Evolutionary conservation across 176 grass and related monocot genomes (phyloP).

Genomic region (Lolium multiflorum): DNA sequence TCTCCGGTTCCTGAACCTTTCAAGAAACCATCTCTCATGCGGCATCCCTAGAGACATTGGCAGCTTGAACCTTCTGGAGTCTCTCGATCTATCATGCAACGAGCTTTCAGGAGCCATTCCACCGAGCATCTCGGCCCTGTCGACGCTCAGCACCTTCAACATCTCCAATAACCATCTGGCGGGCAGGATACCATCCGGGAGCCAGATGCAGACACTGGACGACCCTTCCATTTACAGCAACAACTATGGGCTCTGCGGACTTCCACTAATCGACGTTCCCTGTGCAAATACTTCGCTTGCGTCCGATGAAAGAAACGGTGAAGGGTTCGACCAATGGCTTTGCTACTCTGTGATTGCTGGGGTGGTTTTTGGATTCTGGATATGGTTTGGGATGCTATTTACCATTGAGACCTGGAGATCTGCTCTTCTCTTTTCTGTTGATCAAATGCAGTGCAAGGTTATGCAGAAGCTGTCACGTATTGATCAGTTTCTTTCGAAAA

Average conservation of each 20-base stretch:
- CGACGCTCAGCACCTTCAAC: conserved; percentile 39
- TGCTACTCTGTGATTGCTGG: conserved; percentile 54
- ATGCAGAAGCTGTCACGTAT: conserved; percentile 27
- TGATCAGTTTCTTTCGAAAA: conserved; percentile 30
- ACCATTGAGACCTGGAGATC: conserved; percentile 38
- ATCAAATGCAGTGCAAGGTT: conserved; percentile 50
- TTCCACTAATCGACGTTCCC: conserved; percentile 29
- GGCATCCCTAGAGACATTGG: conserved; percentile 54
- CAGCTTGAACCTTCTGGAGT: conserved; percentile 44
- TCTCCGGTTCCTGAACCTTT: conserved; percentile 70
- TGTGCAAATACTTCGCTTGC: conserved; percentile 33
- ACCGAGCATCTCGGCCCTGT: not conserved
- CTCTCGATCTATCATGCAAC: conserved; percentile 65
- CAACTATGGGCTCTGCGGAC: conserved; percentile 67
- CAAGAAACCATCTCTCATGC: conserved; percentile 54
- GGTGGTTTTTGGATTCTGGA: conserved; percentile 63
- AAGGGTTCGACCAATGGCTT: conserved; percentile 39
- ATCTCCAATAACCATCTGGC: conserved; percentile 61
- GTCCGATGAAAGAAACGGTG: not conserved
- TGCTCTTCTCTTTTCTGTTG: conserved; percentile 47
- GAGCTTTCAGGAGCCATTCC: conserved; percentile 59
- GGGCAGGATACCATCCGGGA: conserved; percentile 57
- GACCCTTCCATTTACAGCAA: conserved; percentile 53
- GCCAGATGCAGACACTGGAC: conserved; percentile 65
- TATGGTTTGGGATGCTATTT: conserved; percentile 60